Percentiles rank a stretch among this genome's conserved stretches.
These are phyloP conservation scores for Letharia columbiana DNA, from an alignment of 495 filamentous ascomycete genomes.

Conservation along the genomic window DNA sequence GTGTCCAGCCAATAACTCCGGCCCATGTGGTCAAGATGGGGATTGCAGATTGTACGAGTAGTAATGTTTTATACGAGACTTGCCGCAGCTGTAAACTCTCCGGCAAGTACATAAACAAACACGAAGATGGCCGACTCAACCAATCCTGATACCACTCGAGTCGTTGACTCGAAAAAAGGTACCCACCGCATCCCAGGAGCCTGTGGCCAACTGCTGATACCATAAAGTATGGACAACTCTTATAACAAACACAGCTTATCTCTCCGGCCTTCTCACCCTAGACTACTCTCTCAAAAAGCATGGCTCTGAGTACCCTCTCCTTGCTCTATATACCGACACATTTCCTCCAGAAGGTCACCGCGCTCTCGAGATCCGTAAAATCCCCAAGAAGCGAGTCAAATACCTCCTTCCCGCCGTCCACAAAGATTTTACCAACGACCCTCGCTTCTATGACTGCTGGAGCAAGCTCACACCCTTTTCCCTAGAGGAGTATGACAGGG, in stretches of 20 bases:
- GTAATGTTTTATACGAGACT: neutral
- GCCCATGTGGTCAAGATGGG: neutral
- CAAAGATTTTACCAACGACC: slow-evolving; percentile 52
- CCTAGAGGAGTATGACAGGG: slow-evolving; percentile 58
- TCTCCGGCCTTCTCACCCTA: slow-evolving; percentile 63
- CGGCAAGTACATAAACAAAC: neutral
- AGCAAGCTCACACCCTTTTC: slow-evolving; percentile 72
- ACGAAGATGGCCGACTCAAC: slow-evolving; percentile 13
- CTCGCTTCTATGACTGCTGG: slow-evolving; percentile 77
- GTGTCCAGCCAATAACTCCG: neutral
- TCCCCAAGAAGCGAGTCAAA: slow-evolving; percentile 51
- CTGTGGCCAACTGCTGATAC: slow-evolving; percentile 4
- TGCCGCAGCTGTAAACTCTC: neutral
- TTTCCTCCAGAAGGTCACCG: slow-evolving; percentile 53
- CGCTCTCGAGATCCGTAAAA: slow-evolving; percentile 55
- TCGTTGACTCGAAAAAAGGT: slow-evolving; percentile 24
- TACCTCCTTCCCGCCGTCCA: slow-evolving; percentile 51
- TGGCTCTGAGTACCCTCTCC: slow-evolving; percentile 55
- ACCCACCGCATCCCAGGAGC: neutral
- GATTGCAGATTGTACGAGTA: neutral
- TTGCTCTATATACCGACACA: slow-evolving; percentile 68
- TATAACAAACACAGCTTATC: slow-evolving; percentile 67
- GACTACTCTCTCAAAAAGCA: slow-evolving; percentile 55
- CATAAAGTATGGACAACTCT: slow-evolving; percentile 63
- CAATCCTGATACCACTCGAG: slow-evolving; percentile 16